Evolutionary conservation across 2,329 filamentous ascomycete species (phyloP).

Genomic region (Colletotrichum somersetense): DNA sequence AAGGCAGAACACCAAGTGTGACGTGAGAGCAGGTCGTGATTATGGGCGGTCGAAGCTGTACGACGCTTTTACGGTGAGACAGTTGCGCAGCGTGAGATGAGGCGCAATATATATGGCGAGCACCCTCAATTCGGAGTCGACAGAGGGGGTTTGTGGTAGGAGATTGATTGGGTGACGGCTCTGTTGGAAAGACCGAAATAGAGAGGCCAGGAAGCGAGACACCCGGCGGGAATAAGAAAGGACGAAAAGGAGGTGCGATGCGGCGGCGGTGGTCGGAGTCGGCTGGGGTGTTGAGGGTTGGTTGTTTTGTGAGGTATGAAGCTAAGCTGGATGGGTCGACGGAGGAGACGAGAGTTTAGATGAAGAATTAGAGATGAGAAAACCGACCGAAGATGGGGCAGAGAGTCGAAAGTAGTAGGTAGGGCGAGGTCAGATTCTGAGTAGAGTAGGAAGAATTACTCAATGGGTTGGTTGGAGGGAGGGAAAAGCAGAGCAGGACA

Average conservation of each 20-base stretch:
- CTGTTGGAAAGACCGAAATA: not conserved
- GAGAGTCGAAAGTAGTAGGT: slow-evolving; percentile 16
- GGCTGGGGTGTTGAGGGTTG: not conserved
- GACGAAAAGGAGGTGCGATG: not conserved
- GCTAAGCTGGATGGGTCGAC: not conserved
- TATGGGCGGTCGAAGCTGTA: slow-evolving; percentile 32
- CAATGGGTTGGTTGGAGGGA: not conserved
- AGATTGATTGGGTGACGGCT: slow-evolving; percentile 2
- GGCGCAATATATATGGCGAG: slow-evolving; percentile 33
- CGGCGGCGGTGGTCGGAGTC: slow-evolving; percentile 2
- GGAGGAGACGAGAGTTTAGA: slow-evolving; percentile 17
- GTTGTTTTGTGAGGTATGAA: not conserved
- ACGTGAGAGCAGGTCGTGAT: slow-evolving; percentile 16
- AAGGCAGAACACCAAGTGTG: slow-evolving; percentile 12
- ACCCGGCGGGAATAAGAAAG: slow-evolving; percentile 17
- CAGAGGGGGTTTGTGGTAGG: not conserved
- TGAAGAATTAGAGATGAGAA: slow-evolving; percentile 16
- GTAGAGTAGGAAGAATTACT: too few relatives aligned
- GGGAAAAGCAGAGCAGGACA: slow-evolving; percentile 5
- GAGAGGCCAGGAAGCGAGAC: slow-evolving; percentile 16
- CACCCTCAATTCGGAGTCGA: not conserved
- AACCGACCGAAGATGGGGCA: slow-evolving; percentile 38
- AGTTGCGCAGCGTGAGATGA: slow-evolving; percentile 26
- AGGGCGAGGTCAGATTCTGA: not conserved
- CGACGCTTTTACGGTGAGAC: slow-evolving; percentile 21